Conservation (phyloP, 805 yeast species). For the Metschnikowia bowlesiae region DNA sequence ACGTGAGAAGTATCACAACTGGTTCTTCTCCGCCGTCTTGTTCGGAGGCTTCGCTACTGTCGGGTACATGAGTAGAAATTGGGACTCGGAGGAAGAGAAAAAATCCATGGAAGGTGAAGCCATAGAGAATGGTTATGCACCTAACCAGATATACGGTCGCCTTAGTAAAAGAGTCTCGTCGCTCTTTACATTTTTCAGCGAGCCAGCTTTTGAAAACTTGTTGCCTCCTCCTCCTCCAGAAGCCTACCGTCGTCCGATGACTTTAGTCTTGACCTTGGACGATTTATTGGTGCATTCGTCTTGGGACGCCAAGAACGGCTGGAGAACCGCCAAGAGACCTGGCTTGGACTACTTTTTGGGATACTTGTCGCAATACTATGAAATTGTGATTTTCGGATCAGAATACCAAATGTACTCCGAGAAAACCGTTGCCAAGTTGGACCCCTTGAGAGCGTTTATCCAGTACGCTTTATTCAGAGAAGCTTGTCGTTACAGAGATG, state of each 20-base stretch:
- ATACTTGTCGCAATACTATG: slow-evolving; percentile 91
- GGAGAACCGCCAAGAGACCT: slow-evolving; percentile 99
- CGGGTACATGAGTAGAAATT: slow-evolving; percentile 73
- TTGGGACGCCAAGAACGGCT: slow-evolving; percentile 89
- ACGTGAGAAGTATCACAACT: slow-evolving; percentile 76
- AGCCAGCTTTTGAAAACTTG: slow-evolving; percentile 89
- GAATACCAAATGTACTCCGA: slow-evolving; percentile 84
- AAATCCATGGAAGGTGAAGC: slow-evolving; percentile 47
- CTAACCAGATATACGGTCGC: slow-evolving; percentile 62
- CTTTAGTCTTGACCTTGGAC: slow-evolving; percentile 84
- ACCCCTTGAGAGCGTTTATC: slow-evolving; percentile 86
- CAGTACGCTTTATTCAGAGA: slow-evolving; percentile 86
- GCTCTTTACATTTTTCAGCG: slow-evolving; percentile 78
- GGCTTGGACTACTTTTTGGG: slow-evolving; percentile 96
- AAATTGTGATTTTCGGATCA: slow-evolving; percentile 85
- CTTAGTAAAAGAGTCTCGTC: slow-evolving; percentile 67
- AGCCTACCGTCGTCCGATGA: slow-evolving; percentile 87
- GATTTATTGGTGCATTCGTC: slow-evolving; percentile 87
- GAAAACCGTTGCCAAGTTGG: slow-evolving; percentile 78
- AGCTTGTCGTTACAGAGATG: slow-evolving; percentile 85
- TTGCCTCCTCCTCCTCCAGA: slow-evolving; percentile 91
- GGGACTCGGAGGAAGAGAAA: slow-evolving; percentile 74
- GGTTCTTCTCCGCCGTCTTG: slow-evolving; percentile 60
- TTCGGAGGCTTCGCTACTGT: slow-evolving; percentile 51
- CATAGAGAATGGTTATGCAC: slow-evolving; percentile 64